phyloP scores from a whole-genome alignment of 2,329 filamentous ascomycete species.

The Pseudocercospora fijiensis region DNA sequence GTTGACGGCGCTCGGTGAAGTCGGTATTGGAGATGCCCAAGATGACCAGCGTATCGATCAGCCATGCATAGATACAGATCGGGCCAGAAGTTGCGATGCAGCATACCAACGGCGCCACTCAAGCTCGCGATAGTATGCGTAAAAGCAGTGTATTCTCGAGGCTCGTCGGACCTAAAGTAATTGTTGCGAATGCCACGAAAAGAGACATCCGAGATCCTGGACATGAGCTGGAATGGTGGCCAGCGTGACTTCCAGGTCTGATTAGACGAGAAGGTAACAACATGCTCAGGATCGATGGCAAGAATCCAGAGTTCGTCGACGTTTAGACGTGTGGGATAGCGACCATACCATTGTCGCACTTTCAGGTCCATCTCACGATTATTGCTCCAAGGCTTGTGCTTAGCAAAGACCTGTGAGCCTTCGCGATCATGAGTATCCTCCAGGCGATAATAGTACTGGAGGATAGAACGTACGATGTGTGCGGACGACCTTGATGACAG shows the following conservation, averaged over 20 bases:
- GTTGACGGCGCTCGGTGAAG: conserved; percentile 45
- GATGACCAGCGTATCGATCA: conserved; percentile 45
- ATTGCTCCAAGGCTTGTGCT: conserved; percentile 45
- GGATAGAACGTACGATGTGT: conserved; percentile 43
- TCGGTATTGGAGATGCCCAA: conserved; percentile 46
- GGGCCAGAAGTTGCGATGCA: conserved; percentile 47
- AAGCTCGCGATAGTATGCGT: conserved; percentile 42
- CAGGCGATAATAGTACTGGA: conserved; percentile 47
- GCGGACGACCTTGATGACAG: conserved; percentile 41
- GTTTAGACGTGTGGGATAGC: conserved; percentile 44
- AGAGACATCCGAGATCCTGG: conserved; percentile 43
- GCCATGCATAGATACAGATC: conserved; percentile 45
- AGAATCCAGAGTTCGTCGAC: conserved; percentile 48
- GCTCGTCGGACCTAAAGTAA: conserved; percentile 37
- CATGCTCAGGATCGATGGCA: conserved; percentile 42
- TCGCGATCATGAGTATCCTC: conserved; percentile 48
- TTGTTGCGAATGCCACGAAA: conserved; percentile 45
- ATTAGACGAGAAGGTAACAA: conserved; percentile 46
- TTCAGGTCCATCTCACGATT: conserved; percentile 46
- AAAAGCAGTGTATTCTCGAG: conserved; percentile 41
- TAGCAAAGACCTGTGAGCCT: conserved; percentile 42
- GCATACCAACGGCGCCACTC: conserved; percentile 44
- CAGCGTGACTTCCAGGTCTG: conserved; percentile 47
- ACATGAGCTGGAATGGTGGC: conserved; percentile 44
- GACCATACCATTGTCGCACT: conserved; percentile 45